These are phyloP conservation scores for Vaccinium vitisidaea DNA, from an alignment of 148 eudicot genomes.

Conservation along the genomic window DNA sequence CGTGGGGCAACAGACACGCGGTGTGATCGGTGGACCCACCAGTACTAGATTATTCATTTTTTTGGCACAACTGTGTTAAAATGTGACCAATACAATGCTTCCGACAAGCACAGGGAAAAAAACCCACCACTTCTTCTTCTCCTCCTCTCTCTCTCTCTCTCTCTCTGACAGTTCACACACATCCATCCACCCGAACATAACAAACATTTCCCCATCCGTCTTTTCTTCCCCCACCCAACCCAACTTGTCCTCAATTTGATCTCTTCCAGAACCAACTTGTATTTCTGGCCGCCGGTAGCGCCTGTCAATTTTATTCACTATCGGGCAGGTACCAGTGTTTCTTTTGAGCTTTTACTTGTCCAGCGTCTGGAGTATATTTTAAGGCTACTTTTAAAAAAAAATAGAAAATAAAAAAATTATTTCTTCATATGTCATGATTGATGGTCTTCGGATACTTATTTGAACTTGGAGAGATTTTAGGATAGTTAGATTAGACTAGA, in stretches of 20 bases:
- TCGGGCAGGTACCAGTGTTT: neutral
- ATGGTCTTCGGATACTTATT: neutral
- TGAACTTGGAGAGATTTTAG: constrained; percentile 4
- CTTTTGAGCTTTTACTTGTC: neutral
- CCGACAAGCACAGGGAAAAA: neutral
- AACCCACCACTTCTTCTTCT: neutral
- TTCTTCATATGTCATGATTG: neutral
- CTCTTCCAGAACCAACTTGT: neutral
- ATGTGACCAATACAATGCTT: neutral
- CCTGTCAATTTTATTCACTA: neutral
- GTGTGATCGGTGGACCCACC: constrained; percentile 11
- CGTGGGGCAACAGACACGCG: neutral
- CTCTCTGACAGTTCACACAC: neutral
- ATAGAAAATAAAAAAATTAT: neutral
- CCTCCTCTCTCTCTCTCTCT: neutral
- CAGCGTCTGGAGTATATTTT: neutral
- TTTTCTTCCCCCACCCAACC: constrained; percentile 7
- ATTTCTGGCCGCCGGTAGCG: neutral
- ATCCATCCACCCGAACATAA: neutral
- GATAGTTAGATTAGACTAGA: neutral
- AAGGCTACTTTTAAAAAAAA: neutral
- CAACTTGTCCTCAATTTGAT: constrained; percentile 2
- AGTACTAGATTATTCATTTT: neutral
- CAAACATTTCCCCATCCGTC: constrained; percentile 11
- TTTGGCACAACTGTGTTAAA: neutral